phyloP scores from a whole-genome alignment of 805 yeast species.

The Teunomyces stri region DNA sequence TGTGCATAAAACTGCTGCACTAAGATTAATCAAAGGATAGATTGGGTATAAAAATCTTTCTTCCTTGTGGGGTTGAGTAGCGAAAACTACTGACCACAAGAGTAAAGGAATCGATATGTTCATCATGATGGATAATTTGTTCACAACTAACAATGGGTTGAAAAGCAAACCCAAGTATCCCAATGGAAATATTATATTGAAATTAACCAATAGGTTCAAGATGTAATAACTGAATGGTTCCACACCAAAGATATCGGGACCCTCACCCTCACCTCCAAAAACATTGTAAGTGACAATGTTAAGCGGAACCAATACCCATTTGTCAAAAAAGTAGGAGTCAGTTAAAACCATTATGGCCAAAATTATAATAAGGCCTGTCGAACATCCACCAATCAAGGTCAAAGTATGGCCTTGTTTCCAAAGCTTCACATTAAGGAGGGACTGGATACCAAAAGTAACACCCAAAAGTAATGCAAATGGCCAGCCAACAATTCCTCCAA shows the following conservation, averaged over 20 bases:
- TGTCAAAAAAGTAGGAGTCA: conserved; percentile 64
- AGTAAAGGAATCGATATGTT: conserved; percentile 43
- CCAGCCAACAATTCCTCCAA: conserved; percentile 90
- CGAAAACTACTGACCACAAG: conserved; percentile 68
- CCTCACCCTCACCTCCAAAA: conserved; percentile 60
- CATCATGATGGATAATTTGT: conserved; percentile 11
- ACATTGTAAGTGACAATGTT: conserved; percentile 86
- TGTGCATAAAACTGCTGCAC: conserved; percentile 53
- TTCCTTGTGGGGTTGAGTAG: conserved; percentile 84
- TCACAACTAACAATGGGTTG: conserved; percentile 14
- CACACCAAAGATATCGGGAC: conserved; percentile 88
- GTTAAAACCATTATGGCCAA: conserved; percentile 31
- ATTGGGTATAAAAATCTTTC: conserved; percentile 88
- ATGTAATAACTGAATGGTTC: conserved; percentile 77
- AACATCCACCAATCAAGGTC: conserved; percentile 12
- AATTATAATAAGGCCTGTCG: conserved; percentile 17
- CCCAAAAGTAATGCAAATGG: conserved; percentile 75
- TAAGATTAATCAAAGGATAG: conserved; percentile 64
- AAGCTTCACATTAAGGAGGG: conserved; percentile 12
- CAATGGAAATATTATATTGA: conserved; percentile 53
- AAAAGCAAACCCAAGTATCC: conserved; percentile 38
- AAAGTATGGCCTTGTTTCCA: conserved; percentile 5
- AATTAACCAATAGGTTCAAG: conserved; percentile 68
- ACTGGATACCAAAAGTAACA: conserved; percentile 53
- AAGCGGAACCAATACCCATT: conserved; percentile 65